Evolutionary conservation across 148 eudicot species (phyloP).

Genomic region (Salicornia ramosissima): DNA sequence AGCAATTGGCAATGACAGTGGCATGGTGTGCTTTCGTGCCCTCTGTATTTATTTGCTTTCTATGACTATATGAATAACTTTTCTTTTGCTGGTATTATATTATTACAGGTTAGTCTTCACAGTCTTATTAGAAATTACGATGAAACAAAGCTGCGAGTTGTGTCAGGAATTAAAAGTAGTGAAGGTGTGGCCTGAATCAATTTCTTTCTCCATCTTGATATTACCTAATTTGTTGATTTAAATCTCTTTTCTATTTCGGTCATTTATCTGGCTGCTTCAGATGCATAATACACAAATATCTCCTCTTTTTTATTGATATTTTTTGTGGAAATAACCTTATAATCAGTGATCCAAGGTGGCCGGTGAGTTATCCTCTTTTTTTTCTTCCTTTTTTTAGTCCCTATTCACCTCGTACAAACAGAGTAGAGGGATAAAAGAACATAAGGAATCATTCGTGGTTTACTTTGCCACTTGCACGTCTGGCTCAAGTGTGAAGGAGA

Average conservation of each 20-base stretch:
- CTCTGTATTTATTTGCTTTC: not conserved
- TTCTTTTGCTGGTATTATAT: constrained; percentile 15
- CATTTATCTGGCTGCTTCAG: not conserved
- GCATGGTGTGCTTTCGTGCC: constrained; percentile 44
- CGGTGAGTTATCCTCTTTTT: too few species aligned
- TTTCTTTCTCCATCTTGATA: not conserved
- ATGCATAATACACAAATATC: too few species aligned
- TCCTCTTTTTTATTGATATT: too few species aligned
- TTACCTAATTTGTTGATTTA: not conserved
- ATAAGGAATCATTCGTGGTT: too few species aligned
- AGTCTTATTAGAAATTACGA: constrained; percentile 35
- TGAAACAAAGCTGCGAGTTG: constrained; percentile 36
- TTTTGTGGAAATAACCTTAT: too few species aligned
- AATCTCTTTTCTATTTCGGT: not conserved
- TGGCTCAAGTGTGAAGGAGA: too few species aligned
- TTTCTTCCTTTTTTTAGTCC: too few species aligned
- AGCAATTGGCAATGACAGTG: constrained; percentile 69
- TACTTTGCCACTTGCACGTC: too few species aligned
- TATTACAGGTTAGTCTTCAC: constrained; percentile 59
- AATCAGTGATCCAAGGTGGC: too few species aligned
- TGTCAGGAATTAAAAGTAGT: constrained; percentile 45
- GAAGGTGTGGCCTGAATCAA: constrained; percentile 45
- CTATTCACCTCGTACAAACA: too few species aligned
- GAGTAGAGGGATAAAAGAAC: too few species aligned
- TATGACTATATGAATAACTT: not conserved